Evolutionary conservation across 2,329 filamentous ascomycete species (phyloP).

Genomic region (Fusarium incarnatum): DNA sequence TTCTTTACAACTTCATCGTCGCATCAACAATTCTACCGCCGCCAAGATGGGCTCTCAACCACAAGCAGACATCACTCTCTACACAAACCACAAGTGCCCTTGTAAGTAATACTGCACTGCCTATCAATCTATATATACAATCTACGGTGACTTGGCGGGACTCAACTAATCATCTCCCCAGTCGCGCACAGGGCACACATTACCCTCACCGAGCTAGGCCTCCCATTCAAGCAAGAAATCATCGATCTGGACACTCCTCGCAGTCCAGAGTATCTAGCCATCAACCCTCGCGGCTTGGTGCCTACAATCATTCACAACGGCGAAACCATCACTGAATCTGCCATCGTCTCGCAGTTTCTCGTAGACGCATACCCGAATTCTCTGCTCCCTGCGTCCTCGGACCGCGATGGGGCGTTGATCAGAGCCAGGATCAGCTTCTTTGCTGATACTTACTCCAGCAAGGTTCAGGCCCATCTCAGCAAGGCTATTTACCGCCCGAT

Average conservation of each 20-base stretch:
- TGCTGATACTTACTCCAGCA: constrained; percentile 72
- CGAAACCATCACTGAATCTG: constrained; percentile 79
- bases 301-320: constrained; percentile 75
- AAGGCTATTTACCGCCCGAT: constrained; percentile 59
- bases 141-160: neutral
- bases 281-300: constrained; percentile 84
- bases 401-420: constrained; percentile 65
- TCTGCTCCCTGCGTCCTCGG: constrained; percentile 68
- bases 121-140: neutral
- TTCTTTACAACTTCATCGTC: neutral
- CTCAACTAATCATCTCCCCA: constrained; percentile 37
- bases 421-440: constrained; percentile 79
- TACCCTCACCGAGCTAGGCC: constrained; percentile 71
- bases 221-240: constrained; percentile 76
- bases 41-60: constrained; percentile 35
- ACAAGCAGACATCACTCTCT: constrained; percentile 66
- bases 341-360: constrained; percentile 77
- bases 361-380: constrained; percentile 76
- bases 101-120: constrained; percentile 55
- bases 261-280: constrained; percentile 76
- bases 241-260: constrained; percentile 78
- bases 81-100: constrained; percentile 77
- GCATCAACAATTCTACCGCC: constrained; percentile 3
- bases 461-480: constrained; percentile 63
- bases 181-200: constrained; percentile 81